Conservation (phyloP, 192 early-diverging fungal genomes). For the Backusella parvicylindrica region DNA sequence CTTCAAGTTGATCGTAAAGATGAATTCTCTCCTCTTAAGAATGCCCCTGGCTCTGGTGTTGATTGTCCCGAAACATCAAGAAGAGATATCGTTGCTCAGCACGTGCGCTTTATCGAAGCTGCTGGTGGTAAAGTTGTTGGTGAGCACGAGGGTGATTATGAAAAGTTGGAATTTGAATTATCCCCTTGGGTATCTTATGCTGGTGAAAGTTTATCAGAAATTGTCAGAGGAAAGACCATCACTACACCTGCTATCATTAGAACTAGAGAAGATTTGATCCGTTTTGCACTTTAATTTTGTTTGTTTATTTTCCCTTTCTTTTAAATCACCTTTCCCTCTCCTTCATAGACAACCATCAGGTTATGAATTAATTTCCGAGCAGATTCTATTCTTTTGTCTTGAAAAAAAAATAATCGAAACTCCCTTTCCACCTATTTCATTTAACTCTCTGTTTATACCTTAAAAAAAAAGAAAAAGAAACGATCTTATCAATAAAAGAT, state of each 20-base stretch:
- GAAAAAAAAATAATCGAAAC: neutral
- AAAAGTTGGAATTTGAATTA: constrained; percentile 70
- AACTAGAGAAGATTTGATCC: constrained; percentile 34
- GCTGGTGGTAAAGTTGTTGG: constrained; percentile 75
- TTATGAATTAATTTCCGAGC: neutral
- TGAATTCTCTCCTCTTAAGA: constrained; percentile 98
- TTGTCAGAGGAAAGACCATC: constrained; percentile 67
- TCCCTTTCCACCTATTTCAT: neutral
- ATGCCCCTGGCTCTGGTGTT: constrained; percentile 81
- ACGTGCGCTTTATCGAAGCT: constrained; percentile 79
- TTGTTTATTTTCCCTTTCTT: neutral
- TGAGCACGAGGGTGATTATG: constrained; percentile 9
- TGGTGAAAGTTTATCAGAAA: constrained; percentile 85
- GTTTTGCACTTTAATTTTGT: constrained; percentile 2
- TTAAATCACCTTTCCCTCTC: neutral
- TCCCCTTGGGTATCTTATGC: constrained; percentile 87
- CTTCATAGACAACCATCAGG: neutral
- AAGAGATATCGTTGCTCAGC: constrained; percentile 84
- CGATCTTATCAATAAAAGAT: neutral
- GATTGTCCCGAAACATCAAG: constrained; percentile 95
- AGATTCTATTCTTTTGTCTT: neutral
- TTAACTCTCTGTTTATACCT: constrained; percentile 2
- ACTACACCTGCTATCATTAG: constrained; percentile 51
- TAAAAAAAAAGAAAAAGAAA: constrained; percentile 1
- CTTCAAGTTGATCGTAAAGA: constrained; percentile 90